Evolutionary conservation across 768 basidiomycete genomes (phyloP), one percentile per base, ranked within the genome.

Genomic region (Leccinum sublutescens): DNA sequence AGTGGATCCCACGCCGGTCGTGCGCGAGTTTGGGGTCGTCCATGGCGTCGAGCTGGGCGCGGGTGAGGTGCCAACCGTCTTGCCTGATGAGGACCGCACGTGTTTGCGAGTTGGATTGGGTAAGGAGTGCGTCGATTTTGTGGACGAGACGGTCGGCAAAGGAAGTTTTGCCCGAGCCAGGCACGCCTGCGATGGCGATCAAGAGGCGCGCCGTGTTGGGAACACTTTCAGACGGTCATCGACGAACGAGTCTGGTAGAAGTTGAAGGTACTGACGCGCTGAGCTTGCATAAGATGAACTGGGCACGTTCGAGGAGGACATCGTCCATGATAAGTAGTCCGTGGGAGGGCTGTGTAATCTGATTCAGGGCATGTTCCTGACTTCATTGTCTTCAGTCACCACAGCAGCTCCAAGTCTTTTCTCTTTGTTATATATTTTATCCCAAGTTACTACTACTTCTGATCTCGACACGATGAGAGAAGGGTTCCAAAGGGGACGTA

Each of bases 41-140:
- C 68, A 95, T 82, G 21, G 75, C 68, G 66, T 91, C 91, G 27
- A 98, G 83, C 62, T 91, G 85, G 4, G 84, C 82, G 23, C 93
- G 84, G 17, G 90, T 83, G 59, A 89, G 79, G 71, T 98, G 95
- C 93, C 94, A 98, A 11, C 96, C 95, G 69, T 98, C 95, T 40
- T 94, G 78, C 7, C 89, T 85, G 10, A 97, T 83, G 47, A 93
- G 81, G 33, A 89, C 78, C 5, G 86, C 91, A 8, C 27, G 51
- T 14, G 62, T 40, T 58, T 15, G 25, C n/a, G 40, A 9, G 47
- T 54, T 34, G 23, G 64, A 15, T 36, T 54, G 47, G 23, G 49
- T 27, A 17, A 81, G 74, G 23, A 82, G 65, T 0, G 67, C 56
- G 66, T 93, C 91, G 60, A 83, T 68, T 33, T 76, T 72, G 19